Evolutionary conservation across 495 filamentous ascomycete genomes (phyloP), one percentile per base, ranked within the genome.

Genomic region (Neurospora sp.): DNA sequence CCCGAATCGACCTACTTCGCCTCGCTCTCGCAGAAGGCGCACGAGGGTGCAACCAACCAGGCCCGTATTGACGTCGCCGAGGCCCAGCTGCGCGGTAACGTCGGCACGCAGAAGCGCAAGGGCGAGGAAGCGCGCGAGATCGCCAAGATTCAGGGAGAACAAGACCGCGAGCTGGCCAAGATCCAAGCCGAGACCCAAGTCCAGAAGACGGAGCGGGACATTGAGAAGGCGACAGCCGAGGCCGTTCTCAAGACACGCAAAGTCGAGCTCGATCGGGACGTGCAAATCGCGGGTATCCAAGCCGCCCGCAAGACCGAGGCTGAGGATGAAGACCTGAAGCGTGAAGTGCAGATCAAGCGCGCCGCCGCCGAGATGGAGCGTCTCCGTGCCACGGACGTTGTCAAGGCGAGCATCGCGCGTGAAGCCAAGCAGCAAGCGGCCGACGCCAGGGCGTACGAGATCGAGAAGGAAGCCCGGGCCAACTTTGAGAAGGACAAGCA

Each of bases 161-260:
- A 92, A 69, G 92, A 93, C 76, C 90, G 93, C 72, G 90, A 92
- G 75, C 91, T 94, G 69, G 90, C 91, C 71, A 94, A 92, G 81
- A 94, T 96, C 76, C 87, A 93, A 75, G 92, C 91, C 72, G 88
- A 91, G 69, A 94, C 91, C 31, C 92, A 93, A 2, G 92, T 94
- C 5, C 87, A 91, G 70, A 93, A 94, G 83, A 94, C 93, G 5
- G 87, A 94, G 76, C 90, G 93, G 72, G 92, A 94, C 75, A 88
- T 89, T 68, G 91, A 94, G 83, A 92, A 92, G 71, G 92, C 92
- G 9, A 80, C 86, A 27, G 93, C 93, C 68, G 92, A 94, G 79
- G 91, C 91, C 61, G 88, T 89, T 42, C 87, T 94, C 40, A 85
- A 86, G 27, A 91, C 88, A 38, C 86, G 88, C 69, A 90, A 93